Base-by-base conservation (phyloP, 768 basidiomycete species). In the Pisolithus albus region DNA sequence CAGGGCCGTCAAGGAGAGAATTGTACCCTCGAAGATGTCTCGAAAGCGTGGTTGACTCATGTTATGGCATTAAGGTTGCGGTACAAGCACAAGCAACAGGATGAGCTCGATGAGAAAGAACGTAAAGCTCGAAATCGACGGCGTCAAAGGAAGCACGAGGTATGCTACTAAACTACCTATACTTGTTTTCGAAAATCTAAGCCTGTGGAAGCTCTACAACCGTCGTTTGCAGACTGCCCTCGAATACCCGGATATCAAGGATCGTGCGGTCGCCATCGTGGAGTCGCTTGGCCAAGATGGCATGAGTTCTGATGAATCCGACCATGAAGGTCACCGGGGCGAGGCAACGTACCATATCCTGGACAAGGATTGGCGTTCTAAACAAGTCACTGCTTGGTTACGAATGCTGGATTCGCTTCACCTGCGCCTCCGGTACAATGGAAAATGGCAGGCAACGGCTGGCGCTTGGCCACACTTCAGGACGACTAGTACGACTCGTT, bases 291-390 rank as follows among this genome's bases (percentile, higher is more conserved):
- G 48, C 37, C 34, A 39, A 37, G 37, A 49, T 42, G 48, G 48
- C n/a, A 49, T 42, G 48, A 42, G 48, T 24, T 49, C 48, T 49
- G 48, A 49, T 7, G 39, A 49, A 37, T 39, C 37, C 23, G 48
- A 49, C 26, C 48, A 49, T 1, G 9, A 49, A 39, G 48, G 18
- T 49, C 40, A 41, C 21, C 7, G n/a, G 7, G 40, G 21, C 40
- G 11, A 41, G 21, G 40, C n/a, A 3, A 41, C 40, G 7, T 41
- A 41, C 40, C 5, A 19, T n/a, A 41, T 41, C 21, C 40, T 41
- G 18, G 21, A 41, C n/a, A 41, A 41, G 21, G 21, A 41, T 15
- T 41, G 40, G 40, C 11, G n/a, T 7, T 41, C 40, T 23, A 18
- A 13, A 13, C 19, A 21, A 40, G 19, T 40, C 39, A 40, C 39